These are phyloP conservation scores for Tetrahymena malaccensis DNA, from an alignment of 73 alveolate species.

Conservation along the genomic window DNA sequence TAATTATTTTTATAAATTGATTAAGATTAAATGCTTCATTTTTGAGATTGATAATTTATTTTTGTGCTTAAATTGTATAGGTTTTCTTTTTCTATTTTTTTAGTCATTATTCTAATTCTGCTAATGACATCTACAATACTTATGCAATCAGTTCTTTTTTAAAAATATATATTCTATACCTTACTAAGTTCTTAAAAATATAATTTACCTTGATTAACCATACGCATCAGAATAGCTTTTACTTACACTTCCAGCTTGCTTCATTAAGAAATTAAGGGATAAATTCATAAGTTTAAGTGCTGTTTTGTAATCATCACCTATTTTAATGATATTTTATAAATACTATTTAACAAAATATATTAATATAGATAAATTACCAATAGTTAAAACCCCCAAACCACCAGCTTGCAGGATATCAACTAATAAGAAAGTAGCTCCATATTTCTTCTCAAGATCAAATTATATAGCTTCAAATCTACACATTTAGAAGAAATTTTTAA, in stretches of 20 bases:
- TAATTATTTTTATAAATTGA: background rate
- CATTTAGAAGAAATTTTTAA: constrained; percentile 81
- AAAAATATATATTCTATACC: background rate
- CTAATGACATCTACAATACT: background rate
- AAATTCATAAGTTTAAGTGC: background rate
- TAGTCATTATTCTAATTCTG: background rate
- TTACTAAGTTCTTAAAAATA: background rate
- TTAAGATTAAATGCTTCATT: background rate
- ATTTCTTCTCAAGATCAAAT: constrained; percentile 72
- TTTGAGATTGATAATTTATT: background rate
- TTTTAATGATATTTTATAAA: background rate
- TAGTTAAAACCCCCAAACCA: constrained; percentile 68
- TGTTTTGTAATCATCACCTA: background rate
- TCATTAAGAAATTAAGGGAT: background rate
- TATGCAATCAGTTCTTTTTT: background rate
- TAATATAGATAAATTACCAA: constrained; percentile 7
- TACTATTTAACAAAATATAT: background rate
- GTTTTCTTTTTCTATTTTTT: background rate
- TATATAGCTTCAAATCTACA: constrained; percentile 80
- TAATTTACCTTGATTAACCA: background rate
- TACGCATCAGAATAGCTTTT: background rate
- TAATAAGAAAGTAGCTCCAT: constrained; percentile 68
- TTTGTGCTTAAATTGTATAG: background rate
- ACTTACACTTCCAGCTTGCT: background rate
- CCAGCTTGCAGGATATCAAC: constrained; percentile 77